A percentile compares a stretch with the other conserved stretches of the same genome.
These are phyloP conservation scores for Kregervanrija pseudodelftensis DNA, from an alignment of 805 yeast genomes.

Conservation along the genomic window DNA sequence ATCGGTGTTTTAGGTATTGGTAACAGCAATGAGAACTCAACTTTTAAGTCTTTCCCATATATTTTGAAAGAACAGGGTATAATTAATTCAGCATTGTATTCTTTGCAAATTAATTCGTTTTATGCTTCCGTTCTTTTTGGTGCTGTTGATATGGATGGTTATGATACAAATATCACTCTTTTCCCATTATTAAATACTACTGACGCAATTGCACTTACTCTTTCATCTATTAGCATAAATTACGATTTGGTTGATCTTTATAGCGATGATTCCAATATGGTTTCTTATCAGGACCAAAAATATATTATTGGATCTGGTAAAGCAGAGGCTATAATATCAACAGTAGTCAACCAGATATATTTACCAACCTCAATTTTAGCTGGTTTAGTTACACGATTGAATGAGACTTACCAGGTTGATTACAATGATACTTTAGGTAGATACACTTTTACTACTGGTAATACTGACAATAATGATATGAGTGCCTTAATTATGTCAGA, in stretches of 20 bases:
- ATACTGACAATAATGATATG: no score
- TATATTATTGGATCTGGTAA: not conserved
- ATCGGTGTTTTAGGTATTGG: slow-evolving; percentile 16
- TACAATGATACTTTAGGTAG: not conserved
- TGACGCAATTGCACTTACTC: slow-evolving; percentile 9
- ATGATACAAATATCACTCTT: slow-evolving; percentile 6
- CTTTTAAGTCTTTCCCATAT: slow-evolving; percentile 9
- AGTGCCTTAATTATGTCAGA: not conserved
- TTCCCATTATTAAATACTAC: slow-evolving; percentile 11
- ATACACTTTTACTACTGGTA: no score
- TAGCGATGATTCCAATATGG: not conserved
- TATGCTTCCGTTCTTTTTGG: slow-evolving; percentile 10
- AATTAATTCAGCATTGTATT: slow-evolving; percentile 9
- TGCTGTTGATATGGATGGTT: slow-evolving; percentile 6
- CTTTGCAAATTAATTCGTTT: slow-evolving; percentile 2
- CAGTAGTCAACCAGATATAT: slow-evolving; percentile 2
- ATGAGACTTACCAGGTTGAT: not conserved
- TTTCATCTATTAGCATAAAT: slow-evolving; percentile 4
- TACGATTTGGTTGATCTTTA: not conserved
- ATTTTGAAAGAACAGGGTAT: slow-evolving; percentile 7
- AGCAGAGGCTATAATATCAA: slow-evolving; percentile 4
- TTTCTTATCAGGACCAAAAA: not conserved
- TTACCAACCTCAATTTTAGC: slow-evolving; percentile 3
- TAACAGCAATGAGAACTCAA: slow-evolving; percentile 4
- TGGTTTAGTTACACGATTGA: no score